Base-by-base conservation (phyloP, 345 rosid species). In the Lepidium sativum region DNA sequence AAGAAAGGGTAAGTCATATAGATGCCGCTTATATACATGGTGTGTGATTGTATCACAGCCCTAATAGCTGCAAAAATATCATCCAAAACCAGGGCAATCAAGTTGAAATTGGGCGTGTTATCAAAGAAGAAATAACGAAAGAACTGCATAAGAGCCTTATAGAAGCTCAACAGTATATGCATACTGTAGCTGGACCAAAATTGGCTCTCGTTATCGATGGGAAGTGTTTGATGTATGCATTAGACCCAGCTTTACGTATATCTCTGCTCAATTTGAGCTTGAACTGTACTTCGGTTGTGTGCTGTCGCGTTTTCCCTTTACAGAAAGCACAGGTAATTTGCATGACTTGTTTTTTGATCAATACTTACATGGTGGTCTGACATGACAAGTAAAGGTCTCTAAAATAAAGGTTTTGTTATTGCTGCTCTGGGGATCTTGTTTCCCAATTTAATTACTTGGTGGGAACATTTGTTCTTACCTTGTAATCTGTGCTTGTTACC, bases 261-360 rank as follows among this genome's bases (percentile, higher is more conserved):
- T 83, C 84, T 81, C 82, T 92, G 51, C 94, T 92, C 75, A 89
- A 79, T 80, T 73, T 92, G 82, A 87, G 99, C 86, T 73, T 92
- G 85, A 92, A 87, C 75, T 92, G 99, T 69, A 79, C 76, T 77
- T 87, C 97, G 52, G 98, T 92, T 50, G 92, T 92, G 70, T 92
- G 98, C 78, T 92, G 98, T 77, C 89, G 98, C 21, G 98, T 92
- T 76, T 92, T 97, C 70, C 98, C 98, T 58, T 77, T 92, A 57
- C 98, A 92, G 81, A 92, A 92, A 79, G 98, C 98, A 39, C 98
- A 92, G 95, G 98, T 92, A 65, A 71, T 57, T 53, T 47, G 40
- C 49, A 54, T 32, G 38, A 42, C 39, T 58, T 58, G 6, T 37
- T 25, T 32, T 48, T 17, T 9, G 1, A 17, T 9, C n/a, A 42